These are phyloP conservation scores for Torrubiella hemipterigena DNA, from an alignment of 2,329 filamentous ascomycete species.

Conservation along the genomic window DNA sequence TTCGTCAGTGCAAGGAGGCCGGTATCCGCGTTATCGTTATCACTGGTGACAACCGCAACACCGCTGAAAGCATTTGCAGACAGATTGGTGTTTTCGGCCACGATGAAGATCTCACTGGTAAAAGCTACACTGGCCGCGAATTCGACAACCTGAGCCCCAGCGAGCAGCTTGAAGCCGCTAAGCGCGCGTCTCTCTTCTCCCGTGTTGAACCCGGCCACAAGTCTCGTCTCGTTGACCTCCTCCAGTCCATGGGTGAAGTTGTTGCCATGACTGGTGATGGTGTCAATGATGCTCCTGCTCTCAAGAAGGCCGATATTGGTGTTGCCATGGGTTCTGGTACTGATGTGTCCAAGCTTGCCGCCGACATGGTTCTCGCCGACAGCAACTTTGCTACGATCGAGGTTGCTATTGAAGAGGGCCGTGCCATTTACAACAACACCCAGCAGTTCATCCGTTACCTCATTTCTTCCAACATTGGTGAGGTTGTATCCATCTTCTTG, in stretches of 20 bases:
- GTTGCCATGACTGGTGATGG: conserved; percentile 99
- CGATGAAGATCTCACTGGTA: conserved; percentile 72
- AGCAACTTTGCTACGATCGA: conserved; percentile 99
- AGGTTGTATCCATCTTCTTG: conserved; percentile 97
- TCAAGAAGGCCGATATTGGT: conserved; percentile 98
- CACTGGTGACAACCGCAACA: conserved; percentile 96
- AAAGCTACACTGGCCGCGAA: conserved; percentile 90
- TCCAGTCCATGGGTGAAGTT: conserved; percentile 85
- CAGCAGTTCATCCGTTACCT: conserved; percentile 99
- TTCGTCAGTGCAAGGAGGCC: conserved; percentile 79
- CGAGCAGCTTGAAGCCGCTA: conserved; percentile 75
- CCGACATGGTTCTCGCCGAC: conserved; percentile 97
- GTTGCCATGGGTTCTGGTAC: conserved; percentile 98
- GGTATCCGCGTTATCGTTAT: conserved; percentile 97
- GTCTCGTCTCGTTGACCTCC: conserved; percentile 91
- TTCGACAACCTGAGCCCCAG: conserved; percentile 74
- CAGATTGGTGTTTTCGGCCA: conserved; percentile 87
- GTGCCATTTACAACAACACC: conserved; percentile 99
- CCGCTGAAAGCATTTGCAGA: conserved; percentile 92
- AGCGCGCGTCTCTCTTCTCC: conserved; percentile 83
- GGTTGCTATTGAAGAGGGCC: conserved; percentile 88
- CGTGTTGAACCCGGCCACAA: conserved; percentile 94
- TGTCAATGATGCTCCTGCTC: conserved; percentile 92
- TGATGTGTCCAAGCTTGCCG: conserved; percentile 89
- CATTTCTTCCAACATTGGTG: conserved; percentile 97